Percentiles rank a stretch among this genome's conserved stretches.
These are phyloP conservation scores for Thielaviopsis euricoi DNA, from an alignment of 2,329 filamentous ascomycete genomes.

Conservation along the genomic window DNA sequence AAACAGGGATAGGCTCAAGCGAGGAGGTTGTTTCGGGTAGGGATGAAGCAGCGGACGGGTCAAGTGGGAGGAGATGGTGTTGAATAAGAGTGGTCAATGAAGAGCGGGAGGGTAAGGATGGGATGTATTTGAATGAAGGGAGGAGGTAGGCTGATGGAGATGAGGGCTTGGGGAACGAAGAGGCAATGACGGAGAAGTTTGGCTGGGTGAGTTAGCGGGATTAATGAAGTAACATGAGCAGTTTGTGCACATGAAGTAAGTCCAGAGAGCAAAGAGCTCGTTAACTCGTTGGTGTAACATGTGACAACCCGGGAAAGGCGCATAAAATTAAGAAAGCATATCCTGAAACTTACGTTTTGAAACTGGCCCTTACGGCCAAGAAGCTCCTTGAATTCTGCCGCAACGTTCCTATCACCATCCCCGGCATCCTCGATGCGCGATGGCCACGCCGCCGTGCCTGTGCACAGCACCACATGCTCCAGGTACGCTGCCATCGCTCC, in stretches of 20 bases:
- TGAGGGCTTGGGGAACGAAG: constrained; percentile 42
- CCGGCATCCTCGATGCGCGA: constrained; percentile 58
- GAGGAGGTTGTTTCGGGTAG: constrained; percentile 37
- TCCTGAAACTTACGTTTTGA: constrained; percentile 39
- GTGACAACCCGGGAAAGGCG: neutral
- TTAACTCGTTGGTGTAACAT: neutral
- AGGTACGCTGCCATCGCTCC: constrained; percentile 53
- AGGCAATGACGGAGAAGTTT: constrained; percentile 62
- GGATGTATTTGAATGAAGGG: constrained; percentile 69
- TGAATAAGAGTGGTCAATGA: constrained; percentile 26
- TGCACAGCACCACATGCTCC: constrained; percentile 72
- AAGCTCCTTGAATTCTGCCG: constrained; percentile 54
- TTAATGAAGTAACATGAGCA: neutral
- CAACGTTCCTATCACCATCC: constrained; percentile 30
- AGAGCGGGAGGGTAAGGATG: constrained; percentile 47
- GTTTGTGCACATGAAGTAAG: neutral
- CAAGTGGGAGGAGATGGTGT: constrained; percentile 1
- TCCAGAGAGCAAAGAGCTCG: neutral
- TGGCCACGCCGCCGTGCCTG: constrained; percentile 64
- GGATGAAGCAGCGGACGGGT: constrained; percentile 14
- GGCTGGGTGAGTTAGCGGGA: constrained; percentile 36
- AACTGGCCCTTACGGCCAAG: constrained; percentile 49
- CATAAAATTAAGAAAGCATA: neutral
- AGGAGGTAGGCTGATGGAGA: constrained; percentile 52
- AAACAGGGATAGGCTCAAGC: constrained; percentile 34